Evolutionary conservation across 495 filamentous ascomycete species (phyloP).

Genomic region (Sabuloglossum arenarium): DNA sequence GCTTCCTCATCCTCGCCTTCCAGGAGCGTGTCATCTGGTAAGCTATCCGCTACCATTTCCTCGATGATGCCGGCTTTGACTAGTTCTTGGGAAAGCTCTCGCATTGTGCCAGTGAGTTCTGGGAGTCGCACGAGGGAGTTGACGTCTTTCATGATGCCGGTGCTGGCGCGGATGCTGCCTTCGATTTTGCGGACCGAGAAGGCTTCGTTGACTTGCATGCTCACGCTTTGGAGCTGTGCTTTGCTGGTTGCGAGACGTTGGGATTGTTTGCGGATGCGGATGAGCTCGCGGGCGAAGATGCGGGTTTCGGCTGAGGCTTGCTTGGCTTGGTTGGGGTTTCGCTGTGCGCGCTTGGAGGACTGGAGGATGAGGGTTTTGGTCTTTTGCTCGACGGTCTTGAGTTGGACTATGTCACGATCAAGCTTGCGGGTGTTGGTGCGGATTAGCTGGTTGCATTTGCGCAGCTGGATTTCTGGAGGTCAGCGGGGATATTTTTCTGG

Average conservation of each 20-base stretch:
- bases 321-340: conserved; percentile 49
- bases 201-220: conserved; percentile 96
- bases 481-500: no score
- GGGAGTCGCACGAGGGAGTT: conserved; percentile 70
- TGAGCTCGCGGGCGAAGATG: conserved; percentile 69
- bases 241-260: conserved; percentile 60
- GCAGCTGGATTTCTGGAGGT: conserved; percentile 33
- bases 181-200: conserved; percentile 94
- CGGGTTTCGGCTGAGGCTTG: conserved; percentile 63
- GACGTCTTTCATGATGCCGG: conserved; percentile 93
- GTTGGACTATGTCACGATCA: conserved; percentile 69
- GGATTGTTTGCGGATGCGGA: conserved; percentile 57
- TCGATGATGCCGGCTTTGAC: conserved; percentile 93
- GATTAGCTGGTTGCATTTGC: conserved; percentile 88
- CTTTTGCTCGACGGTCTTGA: conserved; percentile 59
- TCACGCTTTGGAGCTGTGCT: conserved; percentile 80
- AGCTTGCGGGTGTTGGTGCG: conserved; percentile 83
- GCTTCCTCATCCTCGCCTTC: conserved; percentile 80
- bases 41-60: conserved; percentile 77
- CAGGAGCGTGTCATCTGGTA: conserved; percentile 48
- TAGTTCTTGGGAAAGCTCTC: conserved; percentile 67
- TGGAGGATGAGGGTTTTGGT: conserved; percentile 67
- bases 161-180: conserved; percentile 67
- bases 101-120: conserved; percentile 77
- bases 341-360: conserved; percentile 57